phyloP scores from a whole-genome alignment of 176 grass and related monocot genomes.

The Otatea glauca region DNA sequence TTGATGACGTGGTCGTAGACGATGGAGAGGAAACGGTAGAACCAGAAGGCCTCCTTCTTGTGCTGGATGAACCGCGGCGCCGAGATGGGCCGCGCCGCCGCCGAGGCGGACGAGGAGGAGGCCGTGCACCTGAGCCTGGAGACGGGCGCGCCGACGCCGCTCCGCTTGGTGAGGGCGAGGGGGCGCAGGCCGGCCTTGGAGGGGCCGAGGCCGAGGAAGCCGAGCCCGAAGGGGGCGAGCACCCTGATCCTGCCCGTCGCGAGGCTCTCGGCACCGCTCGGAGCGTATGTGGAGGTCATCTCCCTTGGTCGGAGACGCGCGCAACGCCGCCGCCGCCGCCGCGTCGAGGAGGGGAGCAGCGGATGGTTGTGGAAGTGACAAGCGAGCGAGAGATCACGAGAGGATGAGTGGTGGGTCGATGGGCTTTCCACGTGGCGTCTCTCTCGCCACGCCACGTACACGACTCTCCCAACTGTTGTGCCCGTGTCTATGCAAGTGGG shows the following conservation, averaged over 20 bases:
- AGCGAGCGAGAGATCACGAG: slow-evolving; percentile 29
- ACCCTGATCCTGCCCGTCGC: slow-evolving; percentile 24
- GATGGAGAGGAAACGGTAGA: slow-evolving; percentile 95
- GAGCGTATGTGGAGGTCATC: slow-evolving; percentile 44
- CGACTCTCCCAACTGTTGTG: not conserved
- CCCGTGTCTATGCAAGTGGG: too few species aligned
- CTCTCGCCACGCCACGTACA: not conserved
- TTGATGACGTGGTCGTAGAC: slow-evolving; percentile 94
- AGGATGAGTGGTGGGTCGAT: slow-evolving; percentile 28
- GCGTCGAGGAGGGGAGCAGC: not conserved
- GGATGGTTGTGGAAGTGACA: not conserved
- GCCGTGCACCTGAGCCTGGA: slow-evolving; percentile 38
- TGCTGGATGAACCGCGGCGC: slow-evolving; percentile 94
- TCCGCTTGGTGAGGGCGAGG: not conserved
- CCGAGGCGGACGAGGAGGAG: slow-evolving; percentile 31
- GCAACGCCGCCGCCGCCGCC: slow-evolving; percentile 26
- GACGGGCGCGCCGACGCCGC: not conserved
- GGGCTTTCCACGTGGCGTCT: slow-evolving; percentile 16
- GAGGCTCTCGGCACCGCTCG: slow-evolving; percentile 40
- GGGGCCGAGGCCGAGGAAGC: slow-evolving; percentile 41
- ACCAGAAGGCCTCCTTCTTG: slow-evolving; percentile 99
- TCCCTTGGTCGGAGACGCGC: slow-evolving; percentile 32
- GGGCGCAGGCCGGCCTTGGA: slow-evolving; percentile 37
- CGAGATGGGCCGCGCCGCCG: slow-evolving; percentile 40
- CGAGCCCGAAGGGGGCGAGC: slow-evolving; percentile 40